Conservation (phyloP, 2,329 filamentous ascomycete species). For the Huntiella abstrusa region DNA sequence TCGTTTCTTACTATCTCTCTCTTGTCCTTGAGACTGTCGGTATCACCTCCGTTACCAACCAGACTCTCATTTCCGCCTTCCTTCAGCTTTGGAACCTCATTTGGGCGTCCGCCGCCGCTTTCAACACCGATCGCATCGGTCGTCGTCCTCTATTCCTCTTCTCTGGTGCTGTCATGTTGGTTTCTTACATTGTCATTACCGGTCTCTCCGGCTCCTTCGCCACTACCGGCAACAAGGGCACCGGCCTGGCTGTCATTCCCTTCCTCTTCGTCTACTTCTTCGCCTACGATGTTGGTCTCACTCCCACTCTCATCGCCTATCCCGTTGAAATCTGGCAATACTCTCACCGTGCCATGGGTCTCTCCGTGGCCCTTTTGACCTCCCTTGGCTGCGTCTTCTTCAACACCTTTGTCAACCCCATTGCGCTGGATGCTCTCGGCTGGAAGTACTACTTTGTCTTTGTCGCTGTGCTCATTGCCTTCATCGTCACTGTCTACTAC, state of each 20-base stretch:
- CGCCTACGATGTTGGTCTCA: slow-evolving; percentile 16
- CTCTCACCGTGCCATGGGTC: slow-evolving; percentile 35
- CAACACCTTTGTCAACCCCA: slow-evolving; percentile 26
- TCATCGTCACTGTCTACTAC: slow-evolving; percentile 45
- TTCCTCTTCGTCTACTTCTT: slow-evolving; percentile 32
- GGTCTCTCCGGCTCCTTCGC: slow-evolving; percentile 17
- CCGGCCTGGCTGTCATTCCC: slow-evolving; percentile 27
- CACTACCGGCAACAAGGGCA: slow-evolving; percentile 20
- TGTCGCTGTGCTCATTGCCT: slow-evolving; percentile 24
- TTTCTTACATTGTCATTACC: slow-evolving; percentile 36
- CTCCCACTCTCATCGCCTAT: slow-evolving; percentile 25
- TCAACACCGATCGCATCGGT: slow-evolving; percentile 27
- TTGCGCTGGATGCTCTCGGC: slow-evolving; percentile 21
- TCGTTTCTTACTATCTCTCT: slow-evolving; percentile 30
- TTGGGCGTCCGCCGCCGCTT: slow-evolving; percentile 22
- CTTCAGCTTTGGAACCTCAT: slow-evolving; percentile 22
- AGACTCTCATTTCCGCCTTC: slow-evolving; percentile 18
- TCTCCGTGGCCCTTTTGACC: slow-evolving; percentile 37
- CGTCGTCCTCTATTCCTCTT: slow-evolving; percentile 32
- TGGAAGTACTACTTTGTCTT: slow-evolving; percentile 28
- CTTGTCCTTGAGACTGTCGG: slow-evolving; percentile 28
- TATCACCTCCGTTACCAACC: slow-evolving; percentile 21
- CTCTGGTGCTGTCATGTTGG: slow-evolving; percentile 29
- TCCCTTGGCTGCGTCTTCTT: slow-evolving; percentile 25
- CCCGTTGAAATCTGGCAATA: slow-evolving; percentile 42